These are phyloP conservation scores for Austroboletus rostrupii DNA, from an alignment of 1,284 basidiomycete species.

Conservation along the genomic window DNA sequence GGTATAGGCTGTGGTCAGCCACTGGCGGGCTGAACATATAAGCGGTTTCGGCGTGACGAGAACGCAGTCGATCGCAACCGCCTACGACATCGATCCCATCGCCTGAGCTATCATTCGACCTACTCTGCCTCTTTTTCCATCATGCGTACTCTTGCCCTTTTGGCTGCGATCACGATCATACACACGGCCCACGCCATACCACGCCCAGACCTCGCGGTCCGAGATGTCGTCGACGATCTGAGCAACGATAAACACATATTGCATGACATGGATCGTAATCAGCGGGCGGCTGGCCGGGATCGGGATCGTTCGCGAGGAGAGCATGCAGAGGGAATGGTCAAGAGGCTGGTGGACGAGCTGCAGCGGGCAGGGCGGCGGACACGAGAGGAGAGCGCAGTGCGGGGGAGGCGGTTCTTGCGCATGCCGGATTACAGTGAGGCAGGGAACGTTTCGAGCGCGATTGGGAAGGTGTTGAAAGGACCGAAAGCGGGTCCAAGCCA, in stretches of 20 bases:
- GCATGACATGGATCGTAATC: constrained; percentile 32
- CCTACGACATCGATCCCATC: neutral
- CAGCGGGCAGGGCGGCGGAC: neutral
- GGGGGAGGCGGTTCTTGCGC: constrained; percentile 19
- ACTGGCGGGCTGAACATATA: constrained; percentile 12
- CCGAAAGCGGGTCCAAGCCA: neutral
- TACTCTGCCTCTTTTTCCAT: constrained; percentile 18
- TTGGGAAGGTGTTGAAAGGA: neutral
- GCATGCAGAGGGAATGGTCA: neutral
- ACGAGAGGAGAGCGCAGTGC: neutral
- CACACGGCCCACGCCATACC: constrained; percentile 20
- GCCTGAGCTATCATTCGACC: constrained; percentile 7
- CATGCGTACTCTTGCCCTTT: constrained; percentile 21
- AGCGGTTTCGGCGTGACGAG: constrained; percentile 7
- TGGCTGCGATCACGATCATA: constrained; percentile 27
- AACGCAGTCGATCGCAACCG: neutral
- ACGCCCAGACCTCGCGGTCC: constrained; percentile 21
- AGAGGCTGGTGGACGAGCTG: neutral
- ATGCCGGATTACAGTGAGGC: constrained; percentile 29
- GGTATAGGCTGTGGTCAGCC: too few species aligned
- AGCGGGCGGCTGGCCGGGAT: constrained; percentile 18
- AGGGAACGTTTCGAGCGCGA: constrained; percentile 1
- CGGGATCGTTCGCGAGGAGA: constrained; percentile 5
- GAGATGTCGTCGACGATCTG: constrained; percentile 16
- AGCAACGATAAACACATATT: constrained; percentile 24